Percentiles rank a stretch among this genome's conserved stretches.
phyloP scores from a whole-genome alignment of 2,329 filamentous ascomycete species.

The Catunica adiposa region DNA sequence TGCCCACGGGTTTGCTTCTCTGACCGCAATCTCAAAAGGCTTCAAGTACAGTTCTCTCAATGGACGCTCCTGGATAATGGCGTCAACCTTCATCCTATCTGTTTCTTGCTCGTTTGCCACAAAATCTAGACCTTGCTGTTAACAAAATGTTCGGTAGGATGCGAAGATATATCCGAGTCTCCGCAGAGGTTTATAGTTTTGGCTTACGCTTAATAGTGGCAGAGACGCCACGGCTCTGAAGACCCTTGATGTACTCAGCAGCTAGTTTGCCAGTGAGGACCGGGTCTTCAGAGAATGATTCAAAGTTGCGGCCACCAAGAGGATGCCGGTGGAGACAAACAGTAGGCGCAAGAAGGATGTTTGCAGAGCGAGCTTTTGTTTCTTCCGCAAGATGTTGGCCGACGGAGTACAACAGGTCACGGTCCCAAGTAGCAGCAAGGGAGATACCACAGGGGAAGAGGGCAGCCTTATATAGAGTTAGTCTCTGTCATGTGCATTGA shows the following conservation, averaged over 20 bases:
- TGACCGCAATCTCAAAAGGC: slow-evolving; percentile 56
- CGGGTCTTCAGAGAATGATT: slow-evolving; percentile 74
- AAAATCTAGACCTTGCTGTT: slow-evolving; percentile 32
- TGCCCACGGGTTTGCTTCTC: slow-evolving; percentile 52
- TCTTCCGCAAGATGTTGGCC: slow-evolving; percentile 58
- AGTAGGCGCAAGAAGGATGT: slow-evolving; percentile 60
- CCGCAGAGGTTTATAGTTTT: not conserved
- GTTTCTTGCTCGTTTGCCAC: slow-evolving; percentile 62
- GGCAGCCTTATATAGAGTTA: slow-evolving; percentile 37
- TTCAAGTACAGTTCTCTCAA: slow-evolving; percentile 57
- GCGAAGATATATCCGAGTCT: not conserved
- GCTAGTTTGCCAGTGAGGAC: slow-evolving; percentile 58
- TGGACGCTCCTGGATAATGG: slow-evolving; percentile 45
- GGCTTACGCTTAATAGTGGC: slow-evolving; percentile 59
- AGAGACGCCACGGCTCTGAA: slow-evolving; percentile 57
- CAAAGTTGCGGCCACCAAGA: slow-evolving; percentile 70
- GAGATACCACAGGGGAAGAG: slow-evolving; percentile 67
- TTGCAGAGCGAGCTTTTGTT: slow-evolving; percentile 53
- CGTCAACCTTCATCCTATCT: slow-evolving; percentile 46
- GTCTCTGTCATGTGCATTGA: not conserved
- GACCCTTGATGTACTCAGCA: slow-evolving; percentile 52
- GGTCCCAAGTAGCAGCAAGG: slow-evolving; percentile 65
- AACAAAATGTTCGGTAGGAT: not conserved
- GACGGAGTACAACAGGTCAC: slow-evolving; percentile 49
- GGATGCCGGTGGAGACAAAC: slow-evolving; percentile 71